Evolutionary conservation across 768 basidiomycete genomes (phyloP).

Genomic region (Termitomyces sp.): DNA sequence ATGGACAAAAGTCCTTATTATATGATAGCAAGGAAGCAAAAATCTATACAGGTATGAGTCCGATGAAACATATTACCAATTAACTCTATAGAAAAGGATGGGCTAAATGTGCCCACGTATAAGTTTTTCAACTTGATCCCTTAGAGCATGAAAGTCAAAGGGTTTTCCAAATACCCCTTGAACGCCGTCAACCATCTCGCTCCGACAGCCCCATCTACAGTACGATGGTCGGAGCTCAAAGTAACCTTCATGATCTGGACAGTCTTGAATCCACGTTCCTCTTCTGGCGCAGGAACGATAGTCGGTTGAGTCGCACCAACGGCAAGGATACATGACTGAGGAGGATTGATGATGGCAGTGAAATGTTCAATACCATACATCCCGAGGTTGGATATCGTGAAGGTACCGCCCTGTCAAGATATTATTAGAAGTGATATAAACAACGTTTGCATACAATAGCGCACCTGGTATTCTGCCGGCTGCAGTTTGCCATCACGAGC

Average conservation of each 20-base stretch:
- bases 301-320: slow-evolving; percentile 86
- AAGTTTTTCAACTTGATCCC: slow-evolving; percentile 5
- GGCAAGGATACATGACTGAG: slow-evolving; percentile 97
- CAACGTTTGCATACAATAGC: not conserved
- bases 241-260: slow-evolving; percentile 94
- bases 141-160: slow-evolving; percentile 94
- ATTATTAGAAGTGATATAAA: not conserved
- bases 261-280: slow-evolving; percentile 94
- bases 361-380: slow-evolving; percentile 97
- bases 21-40: not conserved
- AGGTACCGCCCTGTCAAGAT: slow-evolving; percentile 78
- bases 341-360: slow-evolving; percentile 98
- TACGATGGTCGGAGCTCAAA: slow-evolving; percentile 91
- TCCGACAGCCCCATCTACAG: slow-evolving; percentile 94
- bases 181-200: slow-evolving; percentile 92
- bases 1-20: not conserved
- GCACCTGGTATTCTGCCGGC: slow-evolving; percentile 93
- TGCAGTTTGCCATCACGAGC: slow-evolving; percentile 95
- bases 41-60: not conserved
- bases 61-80: slow-evolving; percentile 7
- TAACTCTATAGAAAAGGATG: slow-evolving; percentile 11
- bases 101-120: not conserved
- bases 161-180: slow-evolving; percentile 96
- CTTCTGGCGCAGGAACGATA: slow-evolving; percentile 81
- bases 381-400: slow-evolving; percentile 98